These are phyloP conservation scores for Monosporascus sp. DNA, from an alignment of 2,329 filamentous ascomycete genomes.

Conservation along the genomic window DNA sequence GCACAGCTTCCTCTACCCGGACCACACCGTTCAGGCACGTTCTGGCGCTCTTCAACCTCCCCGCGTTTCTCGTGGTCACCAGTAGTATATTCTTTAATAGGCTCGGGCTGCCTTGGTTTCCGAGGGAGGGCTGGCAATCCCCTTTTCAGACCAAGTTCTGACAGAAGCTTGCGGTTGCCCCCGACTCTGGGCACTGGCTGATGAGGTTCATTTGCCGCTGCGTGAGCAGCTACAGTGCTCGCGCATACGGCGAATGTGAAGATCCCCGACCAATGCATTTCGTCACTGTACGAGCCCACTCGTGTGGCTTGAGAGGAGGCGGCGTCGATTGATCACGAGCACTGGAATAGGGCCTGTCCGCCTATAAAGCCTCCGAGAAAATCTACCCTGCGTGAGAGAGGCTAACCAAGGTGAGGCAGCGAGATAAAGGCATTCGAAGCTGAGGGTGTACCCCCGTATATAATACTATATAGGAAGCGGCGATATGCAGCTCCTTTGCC, in stretches of 20 bases:
- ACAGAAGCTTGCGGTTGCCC: not conserved
- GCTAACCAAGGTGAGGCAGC: not conserved
- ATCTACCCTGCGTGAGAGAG: not conserved
- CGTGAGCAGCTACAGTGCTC: not conserved
- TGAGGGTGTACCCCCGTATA: not conserved
- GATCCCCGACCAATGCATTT: not conserved
- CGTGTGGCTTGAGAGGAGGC: not conserved
- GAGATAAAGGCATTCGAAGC: not conserved
- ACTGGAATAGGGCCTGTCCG: no score
- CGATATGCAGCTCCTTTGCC: not conserved
- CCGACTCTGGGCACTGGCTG: not conserved
- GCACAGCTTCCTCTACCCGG: not conserved
- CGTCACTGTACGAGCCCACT: not conserved
- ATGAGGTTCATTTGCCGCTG: no score
- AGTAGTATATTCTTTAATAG: not conserved
- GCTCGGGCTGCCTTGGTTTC: no score
- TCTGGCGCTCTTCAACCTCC: not conserved
- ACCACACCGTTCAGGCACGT: not conserved
- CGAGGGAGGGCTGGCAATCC: not conserved
- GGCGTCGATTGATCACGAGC: no score
- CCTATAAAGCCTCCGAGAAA: not conserved
- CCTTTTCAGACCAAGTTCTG: not conserved
- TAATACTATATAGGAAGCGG: not conserved
- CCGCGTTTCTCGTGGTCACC: not conserved
- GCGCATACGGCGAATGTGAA: not conserved